Base-by-base conservation (phyloP, 257 asterid species). In the Forsythia viridissima region DNA sequence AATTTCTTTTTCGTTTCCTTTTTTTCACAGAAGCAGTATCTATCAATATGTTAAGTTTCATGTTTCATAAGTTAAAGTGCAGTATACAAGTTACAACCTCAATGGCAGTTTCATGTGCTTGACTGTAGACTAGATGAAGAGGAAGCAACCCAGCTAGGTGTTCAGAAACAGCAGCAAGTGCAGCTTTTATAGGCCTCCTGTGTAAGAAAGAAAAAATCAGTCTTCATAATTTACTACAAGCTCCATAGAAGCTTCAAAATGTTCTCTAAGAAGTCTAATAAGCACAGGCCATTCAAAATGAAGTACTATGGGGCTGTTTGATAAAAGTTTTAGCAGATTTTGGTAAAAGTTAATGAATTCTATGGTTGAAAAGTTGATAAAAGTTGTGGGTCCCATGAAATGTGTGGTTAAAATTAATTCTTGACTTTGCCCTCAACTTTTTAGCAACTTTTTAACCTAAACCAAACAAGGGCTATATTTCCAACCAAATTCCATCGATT, bases 151-250 rank as follows among this genome's bases (percentile, higher is more conserved):
- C 99, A 73, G 99, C 96, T 46, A 95, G 86, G 85, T 95, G 98
- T 85, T 93, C 97, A 76, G 97, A 84, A 80, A 92, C 99, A 87
- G 98, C 94, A 75, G 97, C 96, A 63, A 93, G 76, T 78, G 98
- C 98, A 89, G 99, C 94, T 88, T 93, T 95, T 76, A 89, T 82
- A 66, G 99, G 99, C 86, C 89, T 89, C 98, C 99, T 95, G 92
- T 55, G 11, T 57, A 86, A 69, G 71, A 82, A 75, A 74, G 51
- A 61, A 71, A 30, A 82, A 24, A 69, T 82, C 61, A 80, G 73
- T 67, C 70, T 63, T 70, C 30, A 34, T 73, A 78, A 71, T 77
- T 52, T 75, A 75, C 66, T 59, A 78, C 80, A 78, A 76, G 79
- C 73, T 71, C 46, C 72, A 70, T 36, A 37, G 65, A 72, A 42